Percentiles rank a stretch among this genome's conserved stretches.
These are phyloP conservation scores for Alternaria hordeiaustralica DNA, from an alignment of 2,329 filamentous ascomycete genomes.

Conservation along the genomic window DNA sequence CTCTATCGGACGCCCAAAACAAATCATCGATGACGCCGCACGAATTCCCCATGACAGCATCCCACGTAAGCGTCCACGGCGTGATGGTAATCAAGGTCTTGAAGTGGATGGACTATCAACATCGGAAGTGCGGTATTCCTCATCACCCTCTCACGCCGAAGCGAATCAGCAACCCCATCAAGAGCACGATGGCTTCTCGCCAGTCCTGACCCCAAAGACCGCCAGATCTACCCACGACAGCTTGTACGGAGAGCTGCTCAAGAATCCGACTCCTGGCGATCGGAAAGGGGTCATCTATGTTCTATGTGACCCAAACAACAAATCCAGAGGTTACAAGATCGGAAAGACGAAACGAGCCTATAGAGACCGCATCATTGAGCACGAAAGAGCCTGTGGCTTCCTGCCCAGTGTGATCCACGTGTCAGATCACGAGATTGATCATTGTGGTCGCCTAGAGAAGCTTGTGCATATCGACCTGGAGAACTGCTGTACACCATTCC, in stretches of 20 bases:
- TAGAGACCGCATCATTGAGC: slow-evolving; percentile 3
- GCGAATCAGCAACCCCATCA: not conserved
- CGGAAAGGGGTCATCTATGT: slow-evolving; percentile 13
- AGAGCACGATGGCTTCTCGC: not conserved
- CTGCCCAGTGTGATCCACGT: not conserved
- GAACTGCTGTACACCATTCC: not conserved
- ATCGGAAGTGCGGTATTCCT: not conserved
- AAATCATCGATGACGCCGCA: not conserved
- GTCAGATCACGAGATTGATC: not conserved
- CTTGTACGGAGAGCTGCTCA: not conserved
- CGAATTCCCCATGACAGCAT: not conserved
- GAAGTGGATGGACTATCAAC: not conserved
- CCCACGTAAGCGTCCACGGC: not conserved
- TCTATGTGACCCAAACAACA: not conserved
- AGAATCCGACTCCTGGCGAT: not conserved
- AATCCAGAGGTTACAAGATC: slow-evolving; percentile 10
- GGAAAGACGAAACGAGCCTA: slow-evolving; percentile 6
- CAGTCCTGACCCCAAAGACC: not conserved
- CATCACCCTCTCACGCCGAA: not conserved
- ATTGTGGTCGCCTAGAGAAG: slow-evolving; percentile 5
- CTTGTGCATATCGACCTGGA: slow-evolving; percentile 11
- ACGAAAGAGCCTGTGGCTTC: slow-evolving; percentile 2
- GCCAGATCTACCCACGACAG: slow-evolving; percentile 1
- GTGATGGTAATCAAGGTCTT: not conserved
- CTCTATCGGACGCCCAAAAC: not conserved